These are phyloP conservation scores for Calonectria pseudoreteaudii DNA, from an alignment of 2,329 filamentous ascomycete genomes.

Conservation along the genomic window DNA sequence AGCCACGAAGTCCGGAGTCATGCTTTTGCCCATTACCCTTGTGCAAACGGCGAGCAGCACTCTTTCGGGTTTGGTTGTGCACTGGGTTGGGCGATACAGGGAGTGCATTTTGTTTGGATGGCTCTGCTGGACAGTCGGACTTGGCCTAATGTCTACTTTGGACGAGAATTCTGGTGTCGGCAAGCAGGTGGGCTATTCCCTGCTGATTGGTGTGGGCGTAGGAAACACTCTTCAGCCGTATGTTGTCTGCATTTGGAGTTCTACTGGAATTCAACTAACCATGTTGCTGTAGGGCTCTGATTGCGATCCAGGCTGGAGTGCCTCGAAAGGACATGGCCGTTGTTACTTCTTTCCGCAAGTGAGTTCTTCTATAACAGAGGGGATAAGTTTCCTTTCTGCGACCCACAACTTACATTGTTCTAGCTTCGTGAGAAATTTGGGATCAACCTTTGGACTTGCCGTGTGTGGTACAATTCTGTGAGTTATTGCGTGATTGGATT, in stretches of 20 bases:
- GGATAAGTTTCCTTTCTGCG: background rate
- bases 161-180: background rate
- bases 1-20: background rate
- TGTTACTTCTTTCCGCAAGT: conserved; percentile 4
- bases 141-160: background rate
- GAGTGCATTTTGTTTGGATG: background rate
- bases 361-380: background rate
- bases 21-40: background rate
- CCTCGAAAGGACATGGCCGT: background rate
- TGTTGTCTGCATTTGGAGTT: background rate
- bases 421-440: background rate
- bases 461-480: background rate
- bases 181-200: background rate
- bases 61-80: background rate
- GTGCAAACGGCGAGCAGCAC: background rate
- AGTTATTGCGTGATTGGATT: background rate
- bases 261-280: background rate
- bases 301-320: background rate
- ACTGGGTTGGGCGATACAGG: background rate
- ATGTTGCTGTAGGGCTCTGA: background rate
- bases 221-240: conserved; percentile 1
- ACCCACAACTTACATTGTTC: background rate
- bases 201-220: background rate
- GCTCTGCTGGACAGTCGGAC: background rate
- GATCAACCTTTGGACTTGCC: background rate